Evolutionary conservation across 2,329 filamentous ascomycete genomes (phyloP).

Genomic region (Metarhizium guizhouense): DNA sequence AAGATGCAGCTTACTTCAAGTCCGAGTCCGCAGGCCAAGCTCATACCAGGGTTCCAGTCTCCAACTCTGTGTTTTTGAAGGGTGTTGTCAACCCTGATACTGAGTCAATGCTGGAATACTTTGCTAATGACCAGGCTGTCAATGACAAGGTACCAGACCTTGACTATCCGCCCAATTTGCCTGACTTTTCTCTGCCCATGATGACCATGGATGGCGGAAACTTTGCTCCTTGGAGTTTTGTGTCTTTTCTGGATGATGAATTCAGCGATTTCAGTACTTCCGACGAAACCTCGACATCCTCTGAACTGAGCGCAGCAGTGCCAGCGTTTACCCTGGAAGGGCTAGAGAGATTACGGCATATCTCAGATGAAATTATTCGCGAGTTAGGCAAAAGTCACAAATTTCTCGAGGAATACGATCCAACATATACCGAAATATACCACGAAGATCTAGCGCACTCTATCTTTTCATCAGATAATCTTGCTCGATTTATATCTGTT

Average conservation of each 20-base stretch:
- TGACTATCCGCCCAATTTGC: background rate
- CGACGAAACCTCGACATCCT: background rate
- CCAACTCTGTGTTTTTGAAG: background rate
- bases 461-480: constrained; percentile 12
- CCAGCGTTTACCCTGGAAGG: background rate
- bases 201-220: background rate
- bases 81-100: constrained; percentile 5
- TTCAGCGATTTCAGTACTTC: background rate
- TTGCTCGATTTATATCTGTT: constrained; percentile 11
- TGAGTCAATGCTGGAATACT: constrained; percentile 5
- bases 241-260: constrained; percentile 3
- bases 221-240: background rate
- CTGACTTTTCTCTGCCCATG: constrained; percentile 3
- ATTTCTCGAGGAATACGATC: background rate
- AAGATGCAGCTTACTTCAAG: background rate
- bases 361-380: background rate
- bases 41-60: background rate
- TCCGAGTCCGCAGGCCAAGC: background rate
- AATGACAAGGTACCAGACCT: constrained; percentile 5
- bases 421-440: background rate
- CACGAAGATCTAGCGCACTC: constrained; percentile 6
- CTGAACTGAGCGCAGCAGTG: background rate
- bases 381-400: background rate
- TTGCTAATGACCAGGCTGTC: constrained; percentile 1
- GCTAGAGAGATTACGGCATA: background rate